Conservation (phyloP, 441 rosid species). For the Iberis amara region DNA sequence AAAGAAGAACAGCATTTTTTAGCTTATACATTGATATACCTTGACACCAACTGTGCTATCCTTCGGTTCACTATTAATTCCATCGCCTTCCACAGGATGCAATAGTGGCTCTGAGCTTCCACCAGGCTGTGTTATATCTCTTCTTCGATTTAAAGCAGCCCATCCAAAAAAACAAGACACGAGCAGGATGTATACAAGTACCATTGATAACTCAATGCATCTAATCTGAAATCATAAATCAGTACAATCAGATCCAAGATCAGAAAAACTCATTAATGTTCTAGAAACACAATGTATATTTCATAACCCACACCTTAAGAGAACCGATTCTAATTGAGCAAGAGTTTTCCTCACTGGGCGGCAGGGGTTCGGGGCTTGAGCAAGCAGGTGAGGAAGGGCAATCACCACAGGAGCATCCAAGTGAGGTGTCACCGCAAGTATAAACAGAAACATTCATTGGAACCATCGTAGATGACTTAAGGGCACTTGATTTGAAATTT, state of each 20-base stretch:
- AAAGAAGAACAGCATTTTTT: conserved; percentile 5
- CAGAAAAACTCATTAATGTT: conserved; percentile 17
- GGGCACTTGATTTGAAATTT: conserved; percentile 40
- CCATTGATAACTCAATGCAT: conserved; percentile 54
- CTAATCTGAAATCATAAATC: conserved; percentile 42
- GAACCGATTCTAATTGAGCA: conserved; percentile 52
- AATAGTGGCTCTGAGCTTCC: conserved; percentile 49
- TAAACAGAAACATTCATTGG: conserved; percentile 60
- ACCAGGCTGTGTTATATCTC: conserved; percentile 37
- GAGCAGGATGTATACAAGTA: conserved; percentile 42
- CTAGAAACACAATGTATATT: conserved; percentile 18
- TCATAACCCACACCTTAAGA: conserved; percentile 42
- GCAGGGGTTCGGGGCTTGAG: conserved; percentile 56
- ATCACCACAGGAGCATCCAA: conserved; percentile 81
- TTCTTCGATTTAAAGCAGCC: conserved; percentile 39
- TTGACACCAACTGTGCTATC: conserved; percentile 37
- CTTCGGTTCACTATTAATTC: conserved; percentile 33
- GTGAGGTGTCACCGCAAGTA: conserved; percentile 67
- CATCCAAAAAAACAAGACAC: conserved; percentile 56
- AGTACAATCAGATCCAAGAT: conserved; percentile 21
- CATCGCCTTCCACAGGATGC: conserved; percentile 42
- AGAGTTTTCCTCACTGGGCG: conserved; percentile 40
- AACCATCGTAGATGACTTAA: conserved; percentile 43
- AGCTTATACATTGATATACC: conserved; percentile 34
- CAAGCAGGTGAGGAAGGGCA: conserved; percentile 62